Evolutionary conservation across 352 stramenopile genomes (phyloP).

Genomic region (Phytophthora constricta): DNA sequence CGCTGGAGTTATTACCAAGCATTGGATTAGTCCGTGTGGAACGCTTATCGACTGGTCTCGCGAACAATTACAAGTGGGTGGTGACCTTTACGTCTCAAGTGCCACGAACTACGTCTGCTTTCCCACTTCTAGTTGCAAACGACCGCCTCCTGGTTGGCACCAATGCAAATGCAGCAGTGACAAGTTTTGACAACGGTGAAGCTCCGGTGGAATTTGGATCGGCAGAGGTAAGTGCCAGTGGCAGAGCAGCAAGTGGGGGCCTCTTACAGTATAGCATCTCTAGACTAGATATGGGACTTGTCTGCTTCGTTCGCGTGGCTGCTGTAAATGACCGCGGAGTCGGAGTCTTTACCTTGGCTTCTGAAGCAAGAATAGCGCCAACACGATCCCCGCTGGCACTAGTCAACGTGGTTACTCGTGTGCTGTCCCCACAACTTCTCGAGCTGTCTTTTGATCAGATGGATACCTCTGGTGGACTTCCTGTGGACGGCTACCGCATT

Average conservation of each 20-base stretch:
- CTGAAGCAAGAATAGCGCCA: constrained; percentile 34
- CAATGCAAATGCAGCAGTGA: constrained; percentile 37
- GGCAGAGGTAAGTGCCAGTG: constrained; percentile 29
- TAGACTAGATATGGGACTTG: constrained; percentile 50
- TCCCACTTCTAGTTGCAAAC: constrained; percentile 65
- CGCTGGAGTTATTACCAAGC: constrained; percentile 90
- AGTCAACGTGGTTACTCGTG: constrained; percentile 45
- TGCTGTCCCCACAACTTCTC: constrained; percentile 46
- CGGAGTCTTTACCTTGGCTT: constrained; percentile 55
- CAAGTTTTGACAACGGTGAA: constrained; percentile 31
- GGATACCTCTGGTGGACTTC: constrained; percentile 52
- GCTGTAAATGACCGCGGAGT: constrained; percentile 85
- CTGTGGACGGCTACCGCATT: constrained; percentile 65
- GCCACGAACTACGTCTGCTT: constrained; percentile 22
- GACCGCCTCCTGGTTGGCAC: constrained; percentile 48
- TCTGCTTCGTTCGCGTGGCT: constrained; percentile 85
- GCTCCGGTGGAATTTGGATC: constrained; percentile 47
- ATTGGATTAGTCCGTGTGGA: constrained; percentile 91
- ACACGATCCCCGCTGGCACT: constrained; percentile 62
- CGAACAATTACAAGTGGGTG: constrained; percentile 86
- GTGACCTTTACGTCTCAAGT: constrained; percentile 89
- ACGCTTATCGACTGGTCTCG: constrained; percentile 58
- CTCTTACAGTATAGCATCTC: constrained; percentile 63
- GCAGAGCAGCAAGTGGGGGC: constrained; percentile 5
- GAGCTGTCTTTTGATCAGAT: constrained; percentile 74